These are phyloP conservation scores for Phialophora chinensis DNA, from an alignment of 2,329 filamentous ascomycete genomes.

Conservation along the genomic window DNA sequence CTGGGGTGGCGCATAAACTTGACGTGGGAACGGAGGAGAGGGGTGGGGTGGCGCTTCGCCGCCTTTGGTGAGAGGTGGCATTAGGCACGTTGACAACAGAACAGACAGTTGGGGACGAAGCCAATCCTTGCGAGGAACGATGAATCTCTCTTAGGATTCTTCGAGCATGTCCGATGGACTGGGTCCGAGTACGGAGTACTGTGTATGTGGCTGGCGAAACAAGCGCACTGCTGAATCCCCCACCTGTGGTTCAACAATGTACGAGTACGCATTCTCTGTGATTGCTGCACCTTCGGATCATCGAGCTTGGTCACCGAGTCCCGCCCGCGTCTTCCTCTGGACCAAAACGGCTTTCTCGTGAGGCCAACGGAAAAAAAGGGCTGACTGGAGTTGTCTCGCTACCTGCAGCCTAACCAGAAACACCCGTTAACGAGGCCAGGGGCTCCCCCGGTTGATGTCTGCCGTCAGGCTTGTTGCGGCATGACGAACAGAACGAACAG, in stretches of 20 bases:
- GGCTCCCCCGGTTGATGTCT: conserved; percentile 3
- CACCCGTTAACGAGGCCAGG: conserved; percentile 13
- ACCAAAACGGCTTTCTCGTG: neutral
- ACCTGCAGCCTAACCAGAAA: conserved; percentile 12
- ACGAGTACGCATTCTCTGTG: neutral
- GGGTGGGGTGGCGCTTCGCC: conserved; percentile 1
- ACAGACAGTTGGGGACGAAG: neutral
- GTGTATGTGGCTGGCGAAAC: neutral
- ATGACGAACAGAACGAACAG: conserved; percentile 30
- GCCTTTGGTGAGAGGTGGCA: neutral
- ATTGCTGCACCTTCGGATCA: neutral
- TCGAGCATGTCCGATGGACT: neutral
- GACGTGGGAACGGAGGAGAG: conserved; percentile 6
- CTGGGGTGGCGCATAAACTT: conserved; percentile 11
- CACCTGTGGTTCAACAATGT: neutral
- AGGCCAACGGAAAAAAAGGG: conserved; percentile 11
- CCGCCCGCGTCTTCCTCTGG: conserved; percentile 4
- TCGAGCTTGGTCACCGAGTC: conserved; percentile 3
- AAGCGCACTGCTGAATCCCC: neutral
- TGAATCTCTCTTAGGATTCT: neutral
- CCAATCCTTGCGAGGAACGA: neutral
- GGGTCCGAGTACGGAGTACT: neutral
- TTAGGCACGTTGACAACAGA: neutral
- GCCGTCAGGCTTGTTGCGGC: conserved; percentile 17
- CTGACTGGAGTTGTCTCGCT: conserved; percentile 20